These are phyloP conservation scores for Micractinium conductrix DNA, from an alignment of 139 green algal genomes.

Conservation along the genomic window DNA sequence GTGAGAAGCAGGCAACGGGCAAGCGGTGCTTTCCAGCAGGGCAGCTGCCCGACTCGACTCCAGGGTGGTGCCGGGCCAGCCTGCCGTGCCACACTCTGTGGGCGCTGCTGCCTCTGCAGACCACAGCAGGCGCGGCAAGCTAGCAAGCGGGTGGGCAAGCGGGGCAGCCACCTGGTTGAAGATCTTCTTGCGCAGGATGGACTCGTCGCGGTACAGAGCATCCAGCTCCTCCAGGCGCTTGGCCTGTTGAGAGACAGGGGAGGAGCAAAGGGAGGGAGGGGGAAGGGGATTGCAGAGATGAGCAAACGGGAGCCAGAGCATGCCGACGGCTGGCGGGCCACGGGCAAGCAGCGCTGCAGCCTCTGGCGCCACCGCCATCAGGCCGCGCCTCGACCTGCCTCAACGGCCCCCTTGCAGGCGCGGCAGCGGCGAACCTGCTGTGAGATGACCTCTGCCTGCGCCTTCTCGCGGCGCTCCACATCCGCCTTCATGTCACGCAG, in stretches of 20 bases:
- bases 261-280: not conserved
- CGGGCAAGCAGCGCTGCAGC: not conserved
- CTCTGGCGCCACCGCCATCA: not conserved
- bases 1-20: too few relatives aligned
- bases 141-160: too few relatives aligned
- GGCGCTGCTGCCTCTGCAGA: too few relatives aligned
- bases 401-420: not conserved
- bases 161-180: conserved; percentile 72
- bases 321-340: too few relatives aligned
- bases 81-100: too few relatives aligned
- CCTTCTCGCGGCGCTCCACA: conserved; percentile 89
- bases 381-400: not conserved
- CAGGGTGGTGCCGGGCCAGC: too few relatives aligned
- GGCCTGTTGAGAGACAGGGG: conserved; percentile 63
- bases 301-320: too few relatives aligned
- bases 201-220: conserved; percentile 81
- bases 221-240: conserved; percentile 95
- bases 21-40: too few relatives aligned
- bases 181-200: conserved; percentile 73
- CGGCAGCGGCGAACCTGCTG: conserved; percentile 43
- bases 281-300: not conserved
- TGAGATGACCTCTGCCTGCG: conserved; percentile 86
- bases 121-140: too few relatives aligned
- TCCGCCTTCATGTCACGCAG: conserved; percentile 93
- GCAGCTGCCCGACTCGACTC: too few relatives aligned